Evolutionary conservation across 2,329 filamentous ascomycete species (phyloP).

Genomic region (Penicillium sp.): DNA sequence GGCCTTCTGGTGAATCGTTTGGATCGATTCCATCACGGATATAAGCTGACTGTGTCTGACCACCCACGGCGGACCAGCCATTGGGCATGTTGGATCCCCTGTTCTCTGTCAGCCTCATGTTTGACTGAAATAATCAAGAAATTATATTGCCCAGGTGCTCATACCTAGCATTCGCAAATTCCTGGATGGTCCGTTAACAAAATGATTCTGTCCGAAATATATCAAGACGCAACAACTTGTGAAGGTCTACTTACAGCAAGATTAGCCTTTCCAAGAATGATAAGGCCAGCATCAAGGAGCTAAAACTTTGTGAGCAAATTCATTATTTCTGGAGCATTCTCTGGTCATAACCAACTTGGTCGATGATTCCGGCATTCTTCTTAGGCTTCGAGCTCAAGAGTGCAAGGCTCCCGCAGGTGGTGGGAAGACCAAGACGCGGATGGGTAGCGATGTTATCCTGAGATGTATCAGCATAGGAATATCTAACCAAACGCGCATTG

Average conservation of each 20-base stretch:
- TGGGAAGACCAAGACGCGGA: constrained; percentile 14
- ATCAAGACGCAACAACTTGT: background rate
- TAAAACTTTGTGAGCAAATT: constrained; percentile 6
- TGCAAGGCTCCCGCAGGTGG: constrained; percentile 11
- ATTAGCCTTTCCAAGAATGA: constrained; percentile 37
- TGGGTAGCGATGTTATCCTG: constrained; percentile 33
- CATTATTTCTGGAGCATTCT: too few relatives aligned
- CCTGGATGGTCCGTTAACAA: background rate
- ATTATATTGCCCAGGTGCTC: too few relatives aligned
- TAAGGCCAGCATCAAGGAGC: constrained; percentile 28
- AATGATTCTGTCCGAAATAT: background rate
- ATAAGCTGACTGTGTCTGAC: constrained; percentile 29
- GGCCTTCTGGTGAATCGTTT: constrained; percentile 22
- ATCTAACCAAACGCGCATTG: background rate
- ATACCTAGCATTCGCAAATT: constrained; percentile 10
- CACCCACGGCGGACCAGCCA: constrained; percentile 28
- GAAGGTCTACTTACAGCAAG: constrained; percentile 17
- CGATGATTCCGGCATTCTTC: constrained; percentile 10
- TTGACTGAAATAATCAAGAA: background rate
- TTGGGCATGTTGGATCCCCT: constrained; percentile 15
- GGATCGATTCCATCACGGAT: constrained; percentile 19
- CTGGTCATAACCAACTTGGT: constrained; percentile 3
- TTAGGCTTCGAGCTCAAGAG: constrained; percentile 12
- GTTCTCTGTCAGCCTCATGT: background rate
- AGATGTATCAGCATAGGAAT: background rate